These are phyloP conservation scores for Cryptococcus sp. DNA, from an alignment of 1,284 basidiomycete species.

Conservation along the genomic window DNA sequence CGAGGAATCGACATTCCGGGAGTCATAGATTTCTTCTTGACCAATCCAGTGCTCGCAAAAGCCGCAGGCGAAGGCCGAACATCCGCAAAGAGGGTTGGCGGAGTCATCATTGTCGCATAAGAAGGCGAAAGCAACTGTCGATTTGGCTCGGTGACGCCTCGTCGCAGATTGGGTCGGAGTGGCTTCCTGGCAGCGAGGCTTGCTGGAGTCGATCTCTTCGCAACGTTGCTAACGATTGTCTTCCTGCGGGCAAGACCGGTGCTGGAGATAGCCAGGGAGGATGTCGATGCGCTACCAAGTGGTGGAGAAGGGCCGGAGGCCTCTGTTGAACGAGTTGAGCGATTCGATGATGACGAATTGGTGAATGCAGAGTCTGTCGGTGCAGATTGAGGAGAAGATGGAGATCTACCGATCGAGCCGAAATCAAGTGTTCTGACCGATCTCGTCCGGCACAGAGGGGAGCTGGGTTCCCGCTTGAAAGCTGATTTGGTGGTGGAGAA, in stretches of 20 bases:
- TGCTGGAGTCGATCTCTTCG: neutral
- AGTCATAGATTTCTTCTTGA: slow-evolving; percentile 40
- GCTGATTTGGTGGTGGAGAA: slow-evolving; percentile 10
- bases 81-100: slow-evolving; percentile 31
- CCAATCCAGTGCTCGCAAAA: slow-evolving; percentile 42
- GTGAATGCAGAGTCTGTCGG: neutral
- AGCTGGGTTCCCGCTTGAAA: neutral
- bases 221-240: neutral
- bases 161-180: slow-evolving; percentile 19
- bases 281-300: too few species aligned
- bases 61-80: slow-evolving; percentile 44
- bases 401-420: too few species aligned
- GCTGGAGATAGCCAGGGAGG: neutral
- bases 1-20: slow-evolving; percentile 25
- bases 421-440: too few species aligned
- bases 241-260: neutral
- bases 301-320: slow-evolving; percentile 2
- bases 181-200: neutral
- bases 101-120: slow-evolving; percentile 23
- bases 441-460: neutral
- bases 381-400: neutral
- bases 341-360: neutral
- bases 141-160: slow-evolving; percentile 35
- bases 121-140: slow-evolving; percentile 12
- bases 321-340: too few species aligned